phyloP scores from a whole-genome alignment of 768 basidiomycete species.

The Tylopilus cervinicoccineus region DNA sequence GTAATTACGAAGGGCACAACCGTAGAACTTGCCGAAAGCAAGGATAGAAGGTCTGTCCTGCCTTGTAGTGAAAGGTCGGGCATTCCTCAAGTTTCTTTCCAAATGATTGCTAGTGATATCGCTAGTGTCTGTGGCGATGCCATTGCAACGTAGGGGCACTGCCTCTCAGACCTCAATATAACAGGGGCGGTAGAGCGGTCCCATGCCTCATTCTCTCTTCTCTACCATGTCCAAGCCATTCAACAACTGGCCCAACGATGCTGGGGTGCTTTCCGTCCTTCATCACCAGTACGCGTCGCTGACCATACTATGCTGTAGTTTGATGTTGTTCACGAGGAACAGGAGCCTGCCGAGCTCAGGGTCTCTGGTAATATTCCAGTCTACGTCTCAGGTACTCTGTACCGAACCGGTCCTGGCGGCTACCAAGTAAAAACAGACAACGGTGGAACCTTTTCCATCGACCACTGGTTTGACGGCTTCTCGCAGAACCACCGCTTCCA shows the following conservation, averaged over 20 bases:
- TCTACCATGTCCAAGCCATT: constrained; percentile 22
- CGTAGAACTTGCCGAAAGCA: too few species aligned
- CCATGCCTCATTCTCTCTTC: too few species aligned
- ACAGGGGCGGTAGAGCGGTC: too few species aligned
- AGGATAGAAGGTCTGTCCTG: too few species aligned
- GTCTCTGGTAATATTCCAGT: constrained; percentile 31
- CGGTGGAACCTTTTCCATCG: constrained; percentile 22
- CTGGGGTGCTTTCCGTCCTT: constrained; percentile 15
- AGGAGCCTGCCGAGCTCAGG: constrained; percentile 23
- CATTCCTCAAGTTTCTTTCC: too few species aligned
- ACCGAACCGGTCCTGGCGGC: constrained; percentile 38
- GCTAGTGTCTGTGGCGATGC: too few species aligned
- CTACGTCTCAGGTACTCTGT: constrained; percentile 35
- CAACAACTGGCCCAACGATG: constrained; percentile 31
- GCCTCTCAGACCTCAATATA: too few species aligned
- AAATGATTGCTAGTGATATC: too few species aligned
- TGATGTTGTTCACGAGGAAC: constrained; percentile 27
- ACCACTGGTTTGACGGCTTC: constrained; percentile 43
- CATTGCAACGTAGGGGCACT: too few species aligned
- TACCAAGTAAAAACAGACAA: constrained; percentile 23
- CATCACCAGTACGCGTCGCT: not conserved
- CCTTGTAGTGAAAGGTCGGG: too few species aligned
- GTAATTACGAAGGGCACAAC: too few species aligned
- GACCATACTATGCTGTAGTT: constrained; percentile 15
- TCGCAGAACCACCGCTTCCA: constrained; percentile 39